Percentiles rank a stretch among this genome's conserved stretches.
Conservation (phyloP, 2,329 filamentous ascomycete genomes). For the Dryadomyces quercus-mongolicae region DNA sequence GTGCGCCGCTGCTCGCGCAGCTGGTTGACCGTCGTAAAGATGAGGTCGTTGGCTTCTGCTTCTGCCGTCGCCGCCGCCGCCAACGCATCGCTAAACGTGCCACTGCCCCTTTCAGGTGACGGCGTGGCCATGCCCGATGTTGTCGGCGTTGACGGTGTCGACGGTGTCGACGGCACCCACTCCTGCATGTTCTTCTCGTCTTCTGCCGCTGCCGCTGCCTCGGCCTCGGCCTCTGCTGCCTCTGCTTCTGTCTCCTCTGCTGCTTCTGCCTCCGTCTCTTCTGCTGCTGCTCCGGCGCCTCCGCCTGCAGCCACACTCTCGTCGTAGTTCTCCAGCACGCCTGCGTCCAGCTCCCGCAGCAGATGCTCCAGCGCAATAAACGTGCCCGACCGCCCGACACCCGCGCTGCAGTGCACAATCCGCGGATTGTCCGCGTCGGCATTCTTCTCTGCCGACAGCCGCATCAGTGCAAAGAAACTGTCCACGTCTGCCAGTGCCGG, state of each 20-base stretch:
- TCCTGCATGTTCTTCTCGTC: not conserved
- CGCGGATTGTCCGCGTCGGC: conserved; percentile 53
- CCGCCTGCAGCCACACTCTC: conserved; percentile 6
- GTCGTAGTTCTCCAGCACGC: conserved; percentile 45
- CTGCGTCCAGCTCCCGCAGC: conserved; percentile 66
- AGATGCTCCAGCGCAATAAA: conserved; percentile 96
- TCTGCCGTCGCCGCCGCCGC: not conserved
- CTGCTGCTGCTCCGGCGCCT: not conserved
- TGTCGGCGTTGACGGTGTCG: not conserved
- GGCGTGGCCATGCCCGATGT: too few species aligned
- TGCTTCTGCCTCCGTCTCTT: not conserved
- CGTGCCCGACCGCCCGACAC: conserved; percentile 86
- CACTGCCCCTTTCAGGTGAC: too few species aligned
- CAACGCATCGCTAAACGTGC: too few species aligned
- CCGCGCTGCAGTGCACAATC: conserved; percentile 79
- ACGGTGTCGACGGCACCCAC: not conserved
- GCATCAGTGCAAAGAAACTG: conserved; percentile 58
- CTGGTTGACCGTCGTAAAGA: conserved; percentile 67
- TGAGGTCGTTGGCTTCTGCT: conserved; percentile 15
- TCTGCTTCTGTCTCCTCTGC: not conserved
- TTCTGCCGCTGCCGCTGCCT: conserved; percentile 19
- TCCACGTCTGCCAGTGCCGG: conserved; percentile 56
- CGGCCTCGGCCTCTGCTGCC: not conserved
- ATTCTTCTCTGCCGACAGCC: conserved; percentile 49
- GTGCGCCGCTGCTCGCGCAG: conserved; percentile 79